Conservation (phyloP, 305 asterid species). For the Fraxinus angustifolia region DNA sequence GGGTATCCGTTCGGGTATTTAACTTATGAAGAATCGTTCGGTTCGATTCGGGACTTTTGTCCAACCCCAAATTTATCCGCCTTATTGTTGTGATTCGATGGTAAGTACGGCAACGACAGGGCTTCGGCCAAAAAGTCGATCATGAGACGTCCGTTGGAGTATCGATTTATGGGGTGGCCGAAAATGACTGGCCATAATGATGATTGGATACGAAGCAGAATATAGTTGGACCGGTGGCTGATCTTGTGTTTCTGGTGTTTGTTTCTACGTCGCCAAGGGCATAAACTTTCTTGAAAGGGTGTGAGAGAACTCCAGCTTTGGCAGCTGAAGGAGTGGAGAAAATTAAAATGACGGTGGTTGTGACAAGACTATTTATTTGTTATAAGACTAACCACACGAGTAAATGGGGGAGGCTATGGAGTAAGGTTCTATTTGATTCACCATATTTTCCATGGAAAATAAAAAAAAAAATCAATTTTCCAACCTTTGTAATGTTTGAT, state of each 20-base stretch:
- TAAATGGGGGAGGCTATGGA: background rate
- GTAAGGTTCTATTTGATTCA: background rate
- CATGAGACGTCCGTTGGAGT: constrained; percentile 60
- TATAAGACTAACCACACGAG: background rate
- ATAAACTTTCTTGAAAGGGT: constrained; percentile 34
- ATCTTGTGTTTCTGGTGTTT: constrained; percentile 61
- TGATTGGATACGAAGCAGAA: constrained; percentile 44
- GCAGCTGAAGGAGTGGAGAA: background rate
- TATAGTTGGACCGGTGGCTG: constrained; percentile 42
- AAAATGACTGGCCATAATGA: constrained; percentile 63
- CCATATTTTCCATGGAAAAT: too few species aligned
- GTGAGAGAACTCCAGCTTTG: background rate
- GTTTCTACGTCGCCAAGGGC: constrained; percentile 62
- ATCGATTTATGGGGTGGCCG: constrained; percentile 61
- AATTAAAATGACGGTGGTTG: background rate
- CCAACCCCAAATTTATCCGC: constrained; percentile 32
- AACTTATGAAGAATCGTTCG: too few species aligned
- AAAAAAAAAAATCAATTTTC: too few species aligned
- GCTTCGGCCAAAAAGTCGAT: constrained; percentile 51
- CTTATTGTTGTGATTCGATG: constrained; percentile 36
- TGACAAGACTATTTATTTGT: background rate
- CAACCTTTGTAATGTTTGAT: too few species aligned
- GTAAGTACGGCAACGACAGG: constrained; percentile 25
- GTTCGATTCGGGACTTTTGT: too few species aligned
- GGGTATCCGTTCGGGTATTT: too few species aligned